Evolutionary conservation across 164 flowering plant species (phyloP).

Genomic region (Euptelea pleiosperma): DNA sequence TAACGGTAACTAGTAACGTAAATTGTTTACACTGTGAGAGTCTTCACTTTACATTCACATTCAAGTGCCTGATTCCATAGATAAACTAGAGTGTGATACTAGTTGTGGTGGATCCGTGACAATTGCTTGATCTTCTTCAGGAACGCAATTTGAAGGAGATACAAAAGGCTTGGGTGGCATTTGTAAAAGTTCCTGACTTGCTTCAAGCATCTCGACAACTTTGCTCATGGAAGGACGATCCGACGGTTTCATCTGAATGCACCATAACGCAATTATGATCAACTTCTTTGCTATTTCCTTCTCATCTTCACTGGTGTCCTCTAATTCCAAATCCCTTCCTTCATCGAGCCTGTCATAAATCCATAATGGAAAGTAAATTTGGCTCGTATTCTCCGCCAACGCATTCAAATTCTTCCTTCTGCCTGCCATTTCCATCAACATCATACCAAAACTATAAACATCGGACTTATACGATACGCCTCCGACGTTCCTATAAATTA

Average conservation of each 20-base stretch:
- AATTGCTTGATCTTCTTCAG: no score
- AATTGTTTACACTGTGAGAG: no score
- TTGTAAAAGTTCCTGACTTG: slow-evolving; percentile 7
- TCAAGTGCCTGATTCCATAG: no score
- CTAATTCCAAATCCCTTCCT: slow-evolving; percentile 11
- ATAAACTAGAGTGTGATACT: no score
- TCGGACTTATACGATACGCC: slow-evolving; percentile 9
- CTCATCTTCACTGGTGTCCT: slow-evolving; percentile 12
- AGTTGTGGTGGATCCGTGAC: no score
- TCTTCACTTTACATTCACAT: no score
- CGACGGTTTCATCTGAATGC: slow-evolving; percentile 27
- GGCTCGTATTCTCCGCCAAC: slow-evolving; percentile 7
- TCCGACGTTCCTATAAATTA: slow-evolving; percentile 7
- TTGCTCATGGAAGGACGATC: slow-evolving; percentile 28
- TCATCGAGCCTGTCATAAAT: slow-evolving; percentile 15
- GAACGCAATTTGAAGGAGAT: background rate
- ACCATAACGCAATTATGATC: slow-evolving; percentile 26
- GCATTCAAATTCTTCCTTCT: slow-evolving; percentile 12
- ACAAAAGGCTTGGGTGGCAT: slow-evolving; percentile 20
- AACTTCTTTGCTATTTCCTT: slow-evolving; percentile 18
- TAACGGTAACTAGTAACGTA: no score
- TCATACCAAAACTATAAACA: slow-evolving; percentile 14
- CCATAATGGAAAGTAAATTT: slow-evolving; percentile 26
- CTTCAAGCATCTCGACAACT: slow-evolving; percentile 30
- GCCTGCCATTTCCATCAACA: slow-evolving; percentile 17